Evolutionary conservation across 2,329 filamentous ascomycete genomes (phyloP).

Genomic region (Aureobasidium mangrovei): DNA sequence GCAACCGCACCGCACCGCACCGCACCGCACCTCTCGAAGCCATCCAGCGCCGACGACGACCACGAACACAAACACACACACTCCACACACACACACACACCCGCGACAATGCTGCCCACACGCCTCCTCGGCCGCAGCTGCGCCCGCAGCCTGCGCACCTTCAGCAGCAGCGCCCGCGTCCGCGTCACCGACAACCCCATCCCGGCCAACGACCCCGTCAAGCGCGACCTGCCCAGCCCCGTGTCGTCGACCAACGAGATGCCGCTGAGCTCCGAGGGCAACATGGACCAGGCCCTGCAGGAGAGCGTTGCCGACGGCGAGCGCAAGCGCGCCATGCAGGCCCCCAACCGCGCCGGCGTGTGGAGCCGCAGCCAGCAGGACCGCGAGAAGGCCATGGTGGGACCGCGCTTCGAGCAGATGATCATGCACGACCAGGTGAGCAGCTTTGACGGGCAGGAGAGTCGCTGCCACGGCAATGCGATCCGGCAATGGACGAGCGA

Average conservation of each 20-base stretch:
- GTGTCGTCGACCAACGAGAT: slow-evolving; percentile 54
- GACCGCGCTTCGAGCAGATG: slow-evolving; percentile 94
- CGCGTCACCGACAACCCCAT: slow-evolving; percentile 37
- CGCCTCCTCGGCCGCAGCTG: slow-evolving; percentile 2
- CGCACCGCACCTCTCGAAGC: neutral
- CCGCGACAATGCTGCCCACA: slow-evolving; percentile 5
- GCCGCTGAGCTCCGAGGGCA: slow-evolving; percentile 42
- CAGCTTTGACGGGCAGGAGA: neutral
- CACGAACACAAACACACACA: neutral
- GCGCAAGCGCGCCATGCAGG: slow-evolving; percentile 57
- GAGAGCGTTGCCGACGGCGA: slow-evolving; percentile 49
- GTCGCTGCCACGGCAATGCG: neutral
- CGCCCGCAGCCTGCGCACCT: slow-evolving; percentile 14
- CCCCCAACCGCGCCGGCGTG: slow-evolving; percentile 70
- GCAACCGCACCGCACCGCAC: slow-evolving; percentile 12
- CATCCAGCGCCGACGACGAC: neutral
- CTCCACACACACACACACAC: neutral
- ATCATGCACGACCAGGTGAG: slow-evolving; percentile 85
- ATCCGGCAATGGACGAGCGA: neutral
- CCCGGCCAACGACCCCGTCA: slow-evolving; percentile 56
- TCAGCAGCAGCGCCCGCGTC: slow-evolving; percentile 17
- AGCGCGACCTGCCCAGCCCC: slow-evolving; percentile 29
- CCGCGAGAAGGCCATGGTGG: slow-evolving; percentile 75
- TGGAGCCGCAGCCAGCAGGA: slow-evolving; percentile 86
- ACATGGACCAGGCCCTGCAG: slow-evolving; percentile 45